Conservation (phyloP, 305 asterid species). For the Fraxinus sp. region DNA sequence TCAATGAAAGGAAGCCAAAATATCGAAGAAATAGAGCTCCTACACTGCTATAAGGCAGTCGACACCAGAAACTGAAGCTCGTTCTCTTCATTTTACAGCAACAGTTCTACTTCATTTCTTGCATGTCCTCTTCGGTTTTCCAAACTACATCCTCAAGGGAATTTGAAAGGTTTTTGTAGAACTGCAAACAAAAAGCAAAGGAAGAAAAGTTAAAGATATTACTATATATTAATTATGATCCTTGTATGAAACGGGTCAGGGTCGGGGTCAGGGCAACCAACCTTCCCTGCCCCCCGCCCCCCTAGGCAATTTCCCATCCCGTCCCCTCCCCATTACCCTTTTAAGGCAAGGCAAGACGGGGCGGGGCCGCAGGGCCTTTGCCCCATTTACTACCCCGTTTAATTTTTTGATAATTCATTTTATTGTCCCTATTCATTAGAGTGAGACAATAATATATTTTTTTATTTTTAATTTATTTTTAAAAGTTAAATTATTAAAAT, state of each 20-base stretch:
- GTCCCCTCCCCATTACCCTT: no score
- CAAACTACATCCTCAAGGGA: constrained; percentile 80
- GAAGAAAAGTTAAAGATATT: background rate
- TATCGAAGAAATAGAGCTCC: constrained; percentile 27
- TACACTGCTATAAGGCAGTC: constrained; percentile 5
- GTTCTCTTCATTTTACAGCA: constrained; percentile 13
- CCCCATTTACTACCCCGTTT: no score
- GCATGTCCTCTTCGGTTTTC: constrained; percentile 87
- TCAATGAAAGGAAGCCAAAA: constrained; percentile 26
- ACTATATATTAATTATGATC: background rate
- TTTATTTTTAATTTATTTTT: no score
- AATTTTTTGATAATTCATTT: no score
- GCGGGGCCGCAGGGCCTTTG: no score
- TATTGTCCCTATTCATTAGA: no score
- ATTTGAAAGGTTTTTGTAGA: constrained; percentile 74
- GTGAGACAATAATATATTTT: no score
- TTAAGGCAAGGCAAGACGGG: no score
- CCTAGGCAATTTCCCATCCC: no score
- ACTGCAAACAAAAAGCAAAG: constrained; percentile 41
- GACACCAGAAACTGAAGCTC: constrained; percentile 4
- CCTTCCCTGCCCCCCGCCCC: no score
- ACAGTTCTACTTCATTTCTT: constrained; percentile 37
- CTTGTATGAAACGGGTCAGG: background rate
- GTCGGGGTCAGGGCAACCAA: no score
- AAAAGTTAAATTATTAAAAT: no score